Evolutionary conservation across 1,284 basidiomycete genomes (phyloP).

Genomic region (Marasmius fiardii): DNA sequence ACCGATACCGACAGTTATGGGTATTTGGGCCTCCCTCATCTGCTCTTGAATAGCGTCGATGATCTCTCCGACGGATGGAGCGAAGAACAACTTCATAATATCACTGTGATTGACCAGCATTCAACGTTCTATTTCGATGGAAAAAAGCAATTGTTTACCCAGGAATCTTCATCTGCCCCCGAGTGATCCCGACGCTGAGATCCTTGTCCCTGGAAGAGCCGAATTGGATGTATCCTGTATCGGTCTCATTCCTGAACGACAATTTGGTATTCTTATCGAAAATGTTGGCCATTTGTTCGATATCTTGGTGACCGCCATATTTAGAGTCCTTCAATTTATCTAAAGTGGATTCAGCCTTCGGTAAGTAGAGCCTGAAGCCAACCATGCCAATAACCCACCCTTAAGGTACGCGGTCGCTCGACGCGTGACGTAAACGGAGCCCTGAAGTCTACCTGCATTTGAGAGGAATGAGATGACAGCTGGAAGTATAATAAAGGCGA

Average conservation of each 20-base stretch:
- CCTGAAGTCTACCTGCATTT: slow-evolving; percentile 26
- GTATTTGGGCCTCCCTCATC: slow-evolving; percentile 23
- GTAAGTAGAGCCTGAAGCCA: background rate
- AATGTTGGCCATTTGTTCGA: slow-evolving; percentile 33
- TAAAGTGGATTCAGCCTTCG: slow-evolving; percentile 8
- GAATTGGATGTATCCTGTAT: slow-evolving; percentile 43
- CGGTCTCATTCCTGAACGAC: slow-evolving; percentile 33
- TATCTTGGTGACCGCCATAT: slow-evolving; percentile 27
- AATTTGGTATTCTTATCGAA: slow-evolving; percentile 47
- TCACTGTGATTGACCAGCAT: slow-evolving; percentile 20
- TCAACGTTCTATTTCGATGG: background rate
- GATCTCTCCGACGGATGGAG: slow-evolving; percentile 42
- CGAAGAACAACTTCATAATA: slow-evolving; percentile 41
- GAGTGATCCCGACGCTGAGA: slow-evolving; percentile 34
- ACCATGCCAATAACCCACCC: slow-evolving; percentile 18
- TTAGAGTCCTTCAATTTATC: slow-evolving; percentile 25
- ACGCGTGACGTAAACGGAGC: slow-evolving; percentile 30
- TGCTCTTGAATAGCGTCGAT: slow-evolving; percentile 35
- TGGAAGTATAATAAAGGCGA: background rate
- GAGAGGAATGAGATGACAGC: slow-evolving; percentile 15
- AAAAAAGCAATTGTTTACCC: slow-evolving; percentile 26
- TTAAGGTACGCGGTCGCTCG: slow-evolving; percentile 24
- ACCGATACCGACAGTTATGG: slow-evolving; percentile 28
- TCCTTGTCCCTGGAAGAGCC: slow-evolving; percentile 43
- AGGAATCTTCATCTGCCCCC: slow-evolving; percentile 43